A percentile compares a stretch with the other conserved stretches of the same genome.
These are phyloP conservation scores for Heritiera littoralis DNA, from an alignment of 345 rosid species.

Conservation along the genomic window DNA sequence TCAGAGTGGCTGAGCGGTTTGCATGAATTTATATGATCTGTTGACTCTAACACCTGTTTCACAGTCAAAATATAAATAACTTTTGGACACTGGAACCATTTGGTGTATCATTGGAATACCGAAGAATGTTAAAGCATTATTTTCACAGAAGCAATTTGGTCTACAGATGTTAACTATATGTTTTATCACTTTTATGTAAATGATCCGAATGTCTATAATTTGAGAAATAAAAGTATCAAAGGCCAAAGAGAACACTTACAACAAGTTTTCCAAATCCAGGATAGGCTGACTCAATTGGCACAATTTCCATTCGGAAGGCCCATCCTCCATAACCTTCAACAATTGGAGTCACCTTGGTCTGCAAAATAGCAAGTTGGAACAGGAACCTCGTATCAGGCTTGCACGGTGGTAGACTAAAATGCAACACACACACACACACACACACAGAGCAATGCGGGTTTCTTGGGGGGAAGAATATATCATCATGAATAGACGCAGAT, in stretches of 20 bases:
- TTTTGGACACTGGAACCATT: not conserved
- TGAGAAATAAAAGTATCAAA: not conserved
- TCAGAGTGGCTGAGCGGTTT: constrained; percentile 80
- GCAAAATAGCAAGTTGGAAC: constrained; percentile 30
- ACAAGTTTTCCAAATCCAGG: constrained; percentile 98
- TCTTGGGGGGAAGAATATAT: not conserved
- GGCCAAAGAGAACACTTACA: constrained; percentile 47
- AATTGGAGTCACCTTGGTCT: constrained; percentile 95
- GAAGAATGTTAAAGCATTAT: not conserved
- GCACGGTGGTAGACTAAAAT: not conserved
- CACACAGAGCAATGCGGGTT: not conserved
- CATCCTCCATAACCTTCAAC: constrained; percentile 99
- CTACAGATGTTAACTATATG: not conserved
- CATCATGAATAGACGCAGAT: constrained; percentile 10
- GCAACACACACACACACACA: not conserved
- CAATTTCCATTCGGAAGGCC: constrained; percentile 96
- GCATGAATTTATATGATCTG: constrained; percentile 97
- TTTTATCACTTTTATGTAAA: not conserved
- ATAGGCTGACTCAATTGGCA: constrained; percentile 92
- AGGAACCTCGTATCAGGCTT: not conserved
- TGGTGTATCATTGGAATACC: not conserved
- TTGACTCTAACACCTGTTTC: constrained; percentile 85
- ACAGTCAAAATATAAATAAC: not conserved
- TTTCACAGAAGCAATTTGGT: not conserved
- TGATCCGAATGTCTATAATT: not conserved